Percentiles rank a stretch among this genome's conserved stretches.
Conservation (phyloP, 305 asterid genomes). For the Salvia sclarea region DNA sequence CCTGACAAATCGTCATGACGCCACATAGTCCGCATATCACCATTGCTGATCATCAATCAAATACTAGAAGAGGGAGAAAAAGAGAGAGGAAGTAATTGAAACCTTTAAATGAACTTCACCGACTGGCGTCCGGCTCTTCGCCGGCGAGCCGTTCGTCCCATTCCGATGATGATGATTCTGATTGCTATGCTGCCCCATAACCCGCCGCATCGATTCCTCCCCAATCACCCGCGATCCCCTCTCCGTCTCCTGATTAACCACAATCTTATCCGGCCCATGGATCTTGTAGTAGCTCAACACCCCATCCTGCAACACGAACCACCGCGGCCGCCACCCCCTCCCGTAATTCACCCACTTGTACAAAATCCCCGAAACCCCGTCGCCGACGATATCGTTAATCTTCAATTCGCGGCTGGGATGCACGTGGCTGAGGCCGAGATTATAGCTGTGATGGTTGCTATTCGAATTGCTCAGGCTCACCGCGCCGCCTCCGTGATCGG, state of each 20-base stretch:
- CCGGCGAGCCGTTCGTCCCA: slow-evolving; percentile 38
- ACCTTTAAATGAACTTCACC: slow-evolving; percentile 99
- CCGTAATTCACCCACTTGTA: slow-evolving; percentile 98
- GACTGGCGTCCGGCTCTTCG: slow-evolving; percentile 56
- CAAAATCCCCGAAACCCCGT: slow-evolving; percentile 79
- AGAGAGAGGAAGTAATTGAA: not conserved
- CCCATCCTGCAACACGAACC: slow-evolving; percentile 97
- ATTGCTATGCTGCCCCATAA: slow-evolving; percentile 41
- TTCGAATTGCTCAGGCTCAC: slow-evolving; percentile 21
- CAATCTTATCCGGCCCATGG: slow-evolving; percentile 91
- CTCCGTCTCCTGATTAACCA: slow-evolving; percentile 62
- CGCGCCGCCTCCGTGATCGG: slow-evolving; percentile 31
- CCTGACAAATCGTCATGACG: not conserved
- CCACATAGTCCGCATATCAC: slow-evolving; percentile 5
- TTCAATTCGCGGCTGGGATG: slow-evolving; percentile 54
- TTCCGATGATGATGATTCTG: slow-evolving; percentile 38
- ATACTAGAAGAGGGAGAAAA: slow-evolving; percentile 4
- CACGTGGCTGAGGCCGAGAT: slow-evolving; percentile 27
- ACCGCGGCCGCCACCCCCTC: slow-evolving; percentile 93
- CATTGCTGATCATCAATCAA: slow-evolving; percentile 23
- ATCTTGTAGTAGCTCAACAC: slow-evolving; percentile 92
- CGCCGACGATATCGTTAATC: slow-evolving; percentile 88
- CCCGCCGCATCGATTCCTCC: slow-evolving; percentile 70
- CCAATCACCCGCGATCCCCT: slow-evolving; percentile 88
- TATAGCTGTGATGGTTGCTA: not conserved